Evolutionary conservation across 2,329 filamentous ascomycete genomes (phyloP).

Genomic region (Penicillium verrucosum): DNA sequence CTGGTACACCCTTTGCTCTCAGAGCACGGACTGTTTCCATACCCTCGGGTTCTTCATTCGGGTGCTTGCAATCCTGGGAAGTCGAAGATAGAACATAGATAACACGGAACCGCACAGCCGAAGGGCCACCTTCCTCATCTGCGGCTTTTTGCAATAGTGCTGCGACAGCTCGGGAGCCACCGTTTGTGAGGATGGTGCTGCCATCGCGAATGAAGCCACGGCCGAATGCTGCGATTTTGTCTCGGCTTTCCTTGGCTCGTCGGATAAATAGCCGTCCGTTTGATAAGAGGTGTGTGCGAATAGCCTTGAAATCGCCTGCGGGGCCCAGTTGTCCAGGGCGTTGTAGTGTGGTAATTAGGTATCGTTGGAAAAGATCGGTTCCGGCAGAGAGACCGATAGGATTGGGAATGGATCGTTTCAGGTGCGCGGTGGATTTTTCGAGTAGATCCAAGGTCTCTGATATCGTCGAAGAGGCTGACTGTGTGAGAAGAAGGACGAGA

Average conservation of each 20-base stretch:
- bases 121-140: slow-evolving; percentile 54
- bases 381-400: slow-evolving; percentile 89
- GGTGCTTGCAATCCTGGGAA: slow-evolving; percentile 27
- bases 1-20: slow-evolving; percentile 70
- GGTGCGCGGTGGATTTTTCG: slow-evolving; percentile 68
- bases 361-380: slow-evolving; percentile 92
- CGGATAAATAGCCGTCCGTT: slow-evolving; percentile 85
- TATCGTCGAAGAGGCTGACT: slow-evolving; percentile 77
- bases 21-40: slow-evolving; percentile 68
- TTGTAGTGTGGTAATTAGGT: slow-evolving; percentile 73
- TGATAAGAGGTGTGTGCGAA: slow-evolving; percentile 75
- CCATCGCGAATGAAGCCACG: slow-evolving; percentile 75
- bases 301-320: slow-evolving; percentile 72
- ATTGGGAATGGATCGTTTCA: slow-evolving; percentile 78
- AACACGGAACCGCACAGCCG: slow-evolving; percentile 71
- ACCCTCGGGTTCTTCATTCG: slow-evolving; percentile 56
- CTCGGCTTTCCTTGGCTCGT: slow-evolving; percentile 78
- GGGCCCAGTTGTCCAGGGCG: slow-evolving; percentile 51
- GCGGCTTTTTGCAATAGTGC: slow-evolving; percentile 72
- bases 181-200: slow-evolving; percentile 82
- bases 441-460: slow-evolving; percentile 90
- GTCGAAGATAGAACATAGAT: slow-evolving; percentile 64
- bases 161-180: slow-evolving; percentile 79
- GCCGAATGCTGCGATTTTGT: slow-evolving; percentile 77
- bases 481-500: slow-evolving; percentile 78